Percentiles rank a stretch among this genome's conserved stretches.
Conservation (phyloP, 192 early-diverging fungal genomes). For the Backusella luteola region DNA sequence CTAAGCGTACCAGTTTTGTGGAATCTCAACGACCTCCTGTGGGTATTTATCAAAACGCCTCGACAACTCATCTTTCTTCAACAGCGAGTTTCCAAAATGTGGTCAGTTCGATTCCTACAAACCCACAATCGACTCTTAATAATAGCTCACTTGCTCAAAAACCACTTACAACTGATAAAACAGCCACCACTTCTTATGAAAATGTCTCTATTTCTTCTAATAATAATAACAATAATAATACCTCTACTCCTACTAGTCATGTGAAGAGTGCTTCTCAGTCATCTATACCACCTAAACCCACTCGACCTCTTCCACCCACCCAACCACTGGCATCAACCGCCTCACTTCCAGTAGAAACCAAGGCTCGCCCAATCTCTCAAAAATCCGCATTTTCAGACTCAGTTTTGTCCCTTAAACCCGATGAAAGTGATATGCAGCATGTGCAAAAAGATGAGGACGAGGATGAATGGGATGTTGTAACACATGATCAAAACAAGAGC, state of each 20-base stretch:
- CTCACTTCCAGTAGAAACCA: not conserved
- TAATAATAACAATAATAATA: not conserved
- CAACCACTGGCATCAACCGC: not conserved
- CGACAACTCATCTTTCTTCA: not conserved
- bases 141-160: not conserved
- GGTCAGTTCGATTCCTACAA: not conserved
- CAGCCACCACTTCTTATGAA: not conserved
- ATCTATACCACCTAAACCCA: constrained; percentile 4
- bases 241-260: not conserved
- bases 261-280: not conserved
- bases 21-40: not conserved
- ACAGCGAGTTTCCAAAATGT: not conserved
- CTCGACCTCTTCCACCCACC: not conserved
- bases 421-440: constrained; percentile 5
- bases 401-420: constrained; percentile 3
- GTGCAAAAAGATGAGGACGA: not conserved
- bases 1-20: not conserved
- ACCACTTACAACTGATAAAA: not conserved
- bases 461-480: constrained; percentile 6
- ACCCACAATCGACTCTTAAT: not conserved
- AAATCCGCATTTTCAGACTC: constrained; percentile 11
- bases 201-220: too few species aligned
- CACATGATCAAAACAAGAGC: not conserved
- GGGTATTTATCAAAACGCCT: not conserved
- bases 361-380: not conserved